phyloP scores from a whole-genome alignment of 108 stramenopile species.

The Hondaea fermentalgiana region DNA sequence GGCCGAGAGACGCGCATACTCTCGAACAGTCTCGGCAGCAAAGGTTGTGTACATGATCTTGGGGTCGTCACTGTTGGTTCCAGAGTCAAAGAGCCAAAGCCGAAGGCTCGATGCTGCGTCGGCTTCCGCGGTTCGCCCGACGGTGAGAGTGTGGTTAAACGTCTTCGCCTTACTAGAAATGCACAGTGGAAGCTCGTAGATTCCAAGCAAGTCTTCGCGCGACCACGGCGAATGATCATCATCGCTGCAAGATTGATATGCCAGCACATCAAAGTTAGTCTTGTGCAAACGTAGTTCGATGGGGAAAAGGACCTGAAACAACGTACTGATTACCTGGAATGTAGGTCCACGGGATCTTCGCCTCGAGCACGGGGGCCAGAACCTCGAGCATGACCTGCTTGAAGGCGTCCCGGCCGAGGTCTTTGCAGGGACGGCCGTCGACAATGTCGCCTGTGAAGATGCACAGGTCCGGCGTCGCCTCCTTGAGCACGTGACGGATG shows the following conservation, averaged over 20 bases:
- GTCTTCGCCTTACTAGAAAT: background rate
- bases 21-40: background rate
- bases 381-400: background rate
- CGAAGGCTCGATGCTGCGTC: background rate
- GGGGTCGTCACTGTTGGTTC: background rate
- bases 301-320: no score
- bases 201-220: background rate
- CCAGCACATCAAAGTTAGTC: background rate
- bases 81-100: constrained; percentile 9
- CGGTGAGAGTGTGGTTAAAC: constrained; percentile 5
- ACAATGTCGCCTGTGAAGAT: background rate
- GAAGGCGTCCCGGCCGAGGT: background rate
- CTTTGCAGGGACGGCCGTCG: background rate
- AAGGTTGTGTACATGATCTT: background rate
- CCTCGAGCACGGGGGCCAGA: background rate
- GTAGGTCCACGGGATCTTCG: background rate
- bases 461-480: background rate
- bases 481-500: background rate
- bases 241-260: background rate
- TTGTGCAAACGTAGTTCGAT: no score
- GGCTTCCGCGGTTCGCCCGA: background rate
- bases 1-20: background rate
- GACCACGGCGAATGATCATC: constrained; percentile 14
- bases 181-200: background rate
- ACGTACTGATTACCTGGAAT: background rate